Evolutionary conservation across 768 basidiomycete genomes (phyloP).

Genomic region (Phanerodontia chrysosporium): DNA sequence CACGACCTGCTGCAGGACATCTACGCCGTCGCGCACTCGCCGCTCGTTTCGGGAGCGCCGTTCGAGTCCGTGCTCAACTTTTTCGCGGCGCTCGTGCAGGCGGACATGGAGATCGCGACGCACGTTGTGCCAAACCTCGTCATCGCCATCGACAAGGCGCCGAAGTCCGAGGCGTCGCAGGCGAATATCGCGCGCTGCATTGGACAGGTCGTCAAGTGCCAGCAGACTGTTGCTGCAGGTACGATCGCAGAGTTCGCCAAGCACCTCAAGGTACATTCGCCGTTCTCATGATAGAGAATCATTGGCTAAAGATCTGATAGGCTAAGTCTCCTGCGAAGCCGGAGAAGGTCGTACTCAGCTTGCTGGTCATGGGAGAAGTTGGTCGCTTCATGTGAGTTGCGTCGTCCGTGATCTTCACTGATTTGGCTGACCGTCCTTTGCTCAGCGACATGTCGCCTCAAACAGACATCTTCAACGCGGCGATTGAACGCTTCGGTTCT

Average conservation of each 20-base stretch:
- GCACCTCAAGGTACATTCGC: constrained; percentile 56
- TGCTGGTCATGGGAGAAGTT: constrained; percentile 89
- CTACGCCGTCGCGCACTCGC: constrained; percentile 73
- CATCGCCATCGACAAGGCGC: constrained; percentile 58
- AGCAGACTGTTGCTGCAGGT: constrained; percentile 70
- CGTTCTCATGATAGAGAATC: background rate
- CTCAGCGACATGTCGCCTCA: constrained; percentile 83
- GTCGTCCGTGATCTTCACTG: background rate
- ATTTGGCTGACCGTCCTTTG: background rate
- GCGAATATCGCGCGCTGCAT: constrained; percentile 83
- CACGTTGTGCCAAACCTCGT: constrained; percentile 78
- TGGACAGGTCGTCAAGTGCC: constrained; percentile 72
- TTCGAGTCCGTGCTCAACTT: constrained; percentile 82
- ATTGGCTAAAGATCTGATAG: constrained; percentile 14
- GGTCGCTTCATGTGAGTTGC: constrained; percentile 78
- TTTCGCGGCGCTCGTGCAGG: constrained; percentile 76
- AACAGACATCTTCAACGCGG: constrained; percentile 68
- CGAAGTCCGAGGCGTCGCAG: constrained; percentile 49
- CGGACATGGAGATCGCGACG: constrained; percentile 78
- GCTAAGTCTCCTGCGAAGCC: constrained; percentile 54
- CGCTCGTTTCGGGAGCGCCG: constrained; percentile 69
- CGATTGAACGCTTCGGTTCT: constrained; percentile 69
- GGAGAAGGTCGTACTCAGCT: constrained; percentile 70
- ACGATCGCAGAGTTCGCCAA: constrained; percentile 85
- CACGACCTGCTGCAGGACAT: constrained; percentile 58